Evolutionary conservation across 1,284 basidiomycete species (phyloP).

Genomic region (Malassezia arunalokei): DNA sequence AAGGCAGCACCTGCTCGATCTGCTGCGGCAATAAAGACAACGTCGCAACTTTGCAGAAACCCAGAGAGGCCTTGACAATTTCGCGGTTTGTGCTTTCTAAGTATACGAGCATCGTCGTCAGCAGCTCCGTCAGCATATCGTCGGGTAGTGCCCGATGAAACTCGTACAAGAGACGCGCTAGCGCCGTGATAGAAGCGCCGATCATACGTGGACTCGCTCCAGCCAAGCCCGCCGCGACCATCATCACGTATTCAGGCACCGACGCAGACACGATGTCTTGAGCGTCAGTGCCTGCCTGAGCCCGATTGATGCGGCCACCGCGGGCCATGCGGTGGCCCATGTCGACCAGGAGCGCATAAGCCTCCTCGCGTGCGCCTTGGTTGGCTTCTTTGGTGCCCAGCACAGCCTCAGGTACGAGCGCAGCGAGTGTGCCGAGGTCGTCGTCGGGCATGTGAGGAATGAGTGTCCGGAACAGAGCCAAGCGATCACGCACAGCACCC

Average conservation of each 20-base stretch:
- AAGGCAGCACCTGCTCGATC: slow-evolving; percentile 62
- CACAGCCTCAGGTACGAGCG: slow-evolving; percentile 84
- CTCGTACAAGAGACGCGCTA: slow-evolving; percentile 87
- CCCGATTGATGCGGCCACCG: slow-evolving; percentile 69
- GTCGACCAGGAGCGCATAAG: slow-evolving; percentile 76
- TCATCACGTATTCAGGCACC: slow-evolving; percentile 86
- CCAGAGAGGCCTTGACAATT: slow-evolving; percentile 90
- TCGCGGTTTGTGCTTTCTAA: slow-evolving; percentile 85
- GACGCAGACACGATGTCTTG: slow-evolving; percentile 57
- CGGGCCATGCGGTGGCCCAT: slow-evolving; percentile 86
- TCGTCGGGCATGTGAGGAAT: slow-evolving; percentile 60
- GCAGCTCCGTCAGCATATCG: slow-evolving; percentile 71
- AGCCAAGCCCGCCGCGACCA: slow-evolving; percentile 89
- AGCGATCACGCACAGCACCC: slow-evolving; percentile 76
- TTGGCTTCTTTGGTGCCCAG: slow-evolving; percentile 97
- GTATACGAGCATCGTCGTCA: slow-evolving; percentile 78
- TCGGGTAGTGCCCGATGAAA: slow-evolving; percentile 64
- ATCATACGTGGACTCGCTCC: slow-evolving; percentile 95
- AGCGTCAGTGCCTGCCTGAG: slow-evolving; percentile 9
- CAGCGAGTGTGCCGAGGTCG: slow-evolving; percentile 71
- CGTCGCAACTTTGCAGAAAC: slow-evolving; percentile 84
- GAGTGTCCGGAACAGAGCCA: slow-evolving; percentile 63
- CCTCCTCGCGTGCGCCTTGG: slow-evolving; percentile 74
- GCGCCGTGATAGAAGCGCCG: slow-evolving; percentile 84
- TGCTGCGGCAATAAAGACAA: slow-evolving; percentile 65